These are phyloP conservation scores for Colletotrichum sp. DNA, from an alignment of 2,329 filamentous ascomycete genomes.

Conservation along the genomic window DNA sequence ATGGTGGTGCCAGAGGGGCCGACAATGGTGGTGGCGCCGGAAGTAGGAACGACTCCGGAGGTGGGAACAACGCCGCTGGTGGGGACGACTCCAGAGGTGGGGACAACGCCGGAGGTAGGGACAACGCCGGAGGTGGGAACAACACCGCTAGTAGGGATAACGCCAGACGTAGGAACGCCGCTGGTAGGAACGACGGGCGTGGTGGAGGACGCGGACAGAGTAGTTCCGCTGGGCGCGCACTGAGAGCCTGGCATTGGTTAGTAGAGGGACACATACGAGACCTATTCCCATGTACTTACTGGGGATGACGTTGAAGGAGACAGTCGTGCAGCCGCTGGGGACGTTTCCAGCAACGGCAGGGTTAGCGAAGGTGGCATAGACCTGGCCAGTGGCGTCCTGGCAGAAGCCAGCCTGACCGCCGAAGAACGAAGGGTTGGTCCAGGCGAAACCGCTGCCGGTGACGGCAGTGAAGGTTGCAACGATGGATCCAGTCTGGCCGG, in stretches of 20 bases:
- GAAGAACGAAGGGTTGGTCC: conserved; percentile 2
- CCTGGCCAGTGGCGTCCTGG: neutral
- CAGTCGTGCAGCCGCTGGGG: neutral
- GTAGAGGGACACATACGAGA: neutral
- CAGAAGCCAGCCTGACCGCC: conserved; percentile 8
- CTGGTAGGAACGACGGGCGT: neutral
- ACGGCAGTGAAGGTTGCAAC: neutral
- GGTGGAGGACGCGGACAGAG: neutral
- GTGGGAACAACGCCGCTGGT: too few relatives aligned
- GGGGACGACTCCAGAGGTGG: too few relatives aligned
- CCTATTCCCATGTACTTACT: neutral
- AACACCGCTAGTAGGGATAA: too few relatives aligned
- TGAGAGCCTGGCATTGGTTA: neutral
- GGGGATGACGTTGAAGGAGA: neutral
- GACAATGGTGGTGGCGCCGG: neutral
- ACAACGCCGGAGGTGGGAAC: too few relatives aligned
- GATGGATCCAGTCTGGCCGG: neutral
- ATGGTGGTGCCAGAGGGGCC: neutral
- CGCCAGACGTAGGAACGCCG: too few relatives aligned
- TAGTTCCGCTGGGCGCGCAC: neutral
- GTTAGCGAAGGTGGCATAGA: conserved; percentile 10
- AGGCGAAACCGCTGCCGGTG: neutral
- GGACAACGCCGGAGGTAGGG: too few relatives aligned
- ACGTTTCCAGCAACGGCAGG: neutral
- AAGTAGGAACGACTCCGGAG: too few relatives aligned